Conservation (phyloP, 768 basidiomycete genomes). For the Russula foetens region DNA sequence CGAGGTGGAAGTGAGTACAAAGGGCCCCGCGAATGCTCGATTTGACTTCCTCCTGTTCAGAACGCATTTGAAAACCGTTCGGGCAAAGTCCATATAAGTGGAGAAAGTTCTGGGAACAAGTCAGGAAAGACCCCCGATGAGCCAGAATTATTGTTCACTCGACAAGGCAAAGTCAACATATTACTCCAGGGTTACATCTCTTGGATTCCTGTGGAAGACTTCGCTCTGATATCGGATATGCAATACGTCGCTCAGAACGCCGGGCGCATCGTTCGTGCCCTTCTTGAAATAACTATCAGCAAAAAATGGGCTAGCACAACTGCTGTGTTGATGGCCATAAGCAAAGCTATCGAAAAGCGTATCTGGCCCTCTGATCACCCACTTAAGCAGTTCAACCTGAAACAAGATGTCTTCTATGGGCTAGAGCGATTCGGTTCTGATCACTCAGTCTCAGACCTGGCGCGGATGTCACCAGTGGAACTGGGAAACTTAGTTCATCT, state of each 20-base stretch:
- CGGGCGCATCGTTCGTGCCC: constrained; percentile 87
- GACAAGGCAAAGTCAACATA: constrained; percentile 86
- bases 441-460: constrained; percentile 64
- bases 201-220: constrained; percentile 74
- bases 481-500: constrained; percentile 77
- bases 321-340: constrained; percentile 75
- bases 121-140: background rate
- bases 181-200: constrained; percentile 90
- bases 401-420: constrained; percentile 67
- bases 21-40: constrained; percentile 39
- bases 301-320: constrained; percentile 84
- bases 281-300: constrained; percentile 91
- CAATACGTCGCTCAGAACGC: constrained; percentile 93
- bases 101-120: constrained; percentile 6
- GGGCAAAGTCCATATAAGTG: constrained; percentile 11
- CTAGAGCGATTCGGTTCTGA: constrained; percentile 80
- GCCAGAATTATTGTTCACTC: constrained; percentile 5
- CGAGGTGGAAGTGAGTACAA: constrained; percentile 44
- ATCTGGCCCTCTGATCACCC: constrained; percentile 96
- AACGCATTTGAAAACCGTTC: constrained; percentile 9
- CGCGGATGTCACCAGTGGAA: constrained; percentile 51
- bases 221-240: constrained; percentile 91
- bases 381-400: constrained; percentile 71
- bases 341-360: constrained; percentile 87
- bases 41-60: background rate